Evolutionary conservation across 139 green algal genomes (phyloP), one percentile per base, ranked within the genome.

Genomic region (Pseudopediastrum boryanum): DNA sequence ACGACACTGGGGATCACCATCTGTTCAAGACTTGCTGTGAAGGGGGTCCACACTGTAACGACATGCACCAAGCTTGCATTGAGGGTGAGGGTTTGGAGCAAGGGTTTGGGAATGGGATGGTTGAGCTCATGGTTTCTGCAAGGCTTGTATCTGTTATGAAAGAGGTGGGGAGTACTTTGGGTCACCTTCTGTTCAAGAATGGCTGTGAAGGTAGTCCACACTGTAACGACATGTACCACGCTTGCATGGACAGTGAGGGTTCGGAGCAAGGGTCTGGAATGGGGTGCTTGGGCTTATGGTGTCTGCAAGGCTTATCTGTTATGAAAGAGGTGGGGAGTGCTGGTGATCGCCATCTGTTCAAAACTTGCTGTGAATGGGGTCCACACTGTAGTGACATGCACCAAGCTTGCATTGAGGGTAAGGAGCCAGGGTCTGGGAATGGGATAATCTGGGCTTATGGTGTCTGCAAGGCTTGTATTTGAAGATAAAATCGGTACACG

Each of bases 351-450:
- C 78, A 64, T 1, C 41, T 89, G 69, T 89, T 86, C 75, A 54
- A 78, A 12, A 89, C 78, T 3, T 38, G 52, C 44, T 33, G 29
- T 4, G 41, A 66, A 23, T 52, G 69, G 21, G 75, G 44, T n/a
- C 36, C 68, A 23, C 85, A 92, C 73, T 54, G 70, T 1, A 58
- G 78, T 4, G 84, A 92, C 85, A 82, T 88, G 43, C 71, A 88
- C 50, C 82, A 90, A 68, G 31, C 68, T 23, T 83, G 71, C 61
- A 29, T 71, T 1, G 44, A 84, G 25, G 42, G 85, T 80, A 44
- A 44, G 58, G 16, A 2, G 58, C 58, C 12, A 27, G 58, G 58
- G 58, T 13, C n/a, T 25, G 58, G n/a, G n/a, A n/a, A n/a, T n/a
- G n/a, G n/a, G n/a, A n/a, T n/a, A n/a, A n/a, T n/a, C n/a, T n/a